A percentile compares a stretch with the other conserved stretches of the same genome.
Conservation (phyloP, 495 filamentous ascomycete species). For the Penicillium diatomitis region DNA sequence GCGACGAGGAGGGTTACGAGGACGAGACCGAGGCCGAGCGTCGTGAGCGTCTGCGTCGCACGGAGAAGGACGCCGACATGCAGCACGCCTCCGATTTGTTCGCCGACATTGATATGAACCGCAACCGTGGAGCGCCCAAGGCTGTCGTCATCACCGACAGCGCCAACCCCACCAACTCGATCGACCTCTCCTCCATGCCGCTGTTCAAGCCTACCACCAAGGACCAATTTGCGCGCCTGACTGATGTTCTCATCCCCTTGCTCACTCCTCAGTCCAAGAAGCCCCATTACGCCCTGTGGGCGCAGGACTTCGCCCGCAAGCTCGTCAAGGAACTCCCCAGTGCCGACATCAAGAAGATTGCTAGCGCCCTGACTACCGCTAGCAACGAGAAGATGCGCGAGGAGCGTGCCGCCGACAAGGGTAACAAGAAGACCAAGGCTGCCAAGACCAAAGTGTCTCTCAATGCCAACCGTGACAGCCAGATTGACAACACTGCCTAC, state of each 20-base stretch:
- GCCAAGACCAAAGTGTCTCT: slow-evolving; percentile 87
- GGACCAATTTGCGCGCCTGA: slow-evolving; percentile 67
- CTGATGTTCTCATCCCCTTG: slow-evolving; percentile 66
- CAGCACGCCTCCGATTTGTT: slow-evolving; percentile 90
- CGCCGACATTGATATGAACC: slow-evolving; percentile 62
- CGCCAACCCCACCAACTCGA: slow-evolving; percentile 60
- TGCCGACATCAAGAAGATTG: slow-evolving; percentile 90
- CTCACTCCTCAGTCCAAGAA: slow-evolving; percentile 70
- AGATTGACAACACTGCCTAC: slow-evolving; percentile 63
- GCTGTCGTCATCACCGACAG: slow-evolving; percentile 57
- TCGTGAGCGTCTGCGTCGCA: slow-evolving; percentile 61
- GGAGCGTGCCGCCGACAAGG: slow-evolving; percentile 91
- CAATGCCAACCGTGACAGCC: slow-evolving; percentile 56
- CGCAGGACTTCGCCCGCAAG: slow-evolving; percentile 83
- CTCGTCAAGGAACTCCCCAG: slow-evolving; percentile 80
- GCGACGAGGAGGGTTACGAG: slow-evolving; percentile 41
- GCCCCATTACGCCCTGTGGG: slow-evolving; percentile 77
- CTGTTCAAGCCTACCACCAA: slow-evolving; percentile 88
- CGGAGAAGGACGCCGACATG: slow-evolving; percentile 83
- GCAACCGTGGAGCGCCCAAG: slow-evolving; percentile 48
- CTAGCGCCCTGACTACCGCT: slow-evolving; percentile 71
- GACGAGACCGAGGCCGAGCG: slow-evolving; percentile 56
- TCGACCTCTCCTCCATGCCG: slow-evolving; percentile 70
- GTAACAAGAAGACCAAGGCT: slow-evolving; percentile 91
- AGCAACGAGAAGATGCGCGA: slow-evolving; percentile 99